Base-by-base conservation (phyloP, 2,329 filamentous ascomycete species). In the Fusarium paranaense region DNA sequence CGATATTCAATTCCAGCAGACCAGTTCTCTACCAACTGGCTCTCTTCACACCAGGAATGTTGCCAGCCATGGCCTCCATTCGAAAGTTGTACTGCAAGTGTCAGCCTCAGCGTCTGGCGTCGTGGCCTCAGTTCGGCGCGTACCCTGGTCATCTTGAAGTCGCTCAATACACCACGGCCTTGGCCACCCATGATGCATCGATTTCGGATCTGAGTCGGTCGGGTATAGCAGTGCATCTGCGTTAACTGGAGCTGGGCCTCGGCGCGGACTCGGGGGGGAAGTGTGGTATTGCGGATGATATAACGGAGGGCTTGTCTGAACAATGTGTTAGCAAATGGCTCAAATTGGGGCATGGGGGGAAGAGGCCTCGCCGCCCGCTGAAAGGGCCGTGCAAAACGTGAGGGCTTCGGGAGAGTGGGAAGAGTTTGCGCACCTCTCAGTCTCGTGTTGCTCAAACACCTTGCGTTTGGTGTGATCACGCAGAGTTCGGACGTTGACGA, bases 401-500 rank as follows among this genome's bases (percentile, higher is more conserved):
- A 20, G 1, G 27, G 40, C 16, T 56, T 47, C 30, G 30, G 30
- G 32, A 50, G 45, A n/a, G 47, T 52, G 27, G 38, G 57, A 76
- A 73, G 74, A 66, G 64, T 74, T 77, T 75, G 73, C 83, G 73
- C 87, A 97, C 95, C 96, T 93, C 85, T 98, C 93, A 6, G 95
- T 91, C 86, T 99, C 97, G 81, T 93, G 87, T 82, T 95, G 88
- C 81, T 93, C 93, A 80, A 95, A 98, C 68, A 95, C 94, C 86
- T 97, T 96, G 80, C 97, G 93, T 90, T 98, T 99, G 64, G 95
- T 95, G 86, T 98, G 95, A 84, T 99, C 97, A 79, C 97, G 94
- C 82, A 99, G 93, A 76, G 94, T 90, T 76, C 93, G 92, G 82
- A 93, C 90, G 81, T 98, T 98, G 85, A 97, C 84, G 81, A 94